Percentiles rank a stretch among this genome's conserved stretches.
Conservation (phyloP, 1,284 basidiomycete species). For the Ganoderma lucidum region DNA sequence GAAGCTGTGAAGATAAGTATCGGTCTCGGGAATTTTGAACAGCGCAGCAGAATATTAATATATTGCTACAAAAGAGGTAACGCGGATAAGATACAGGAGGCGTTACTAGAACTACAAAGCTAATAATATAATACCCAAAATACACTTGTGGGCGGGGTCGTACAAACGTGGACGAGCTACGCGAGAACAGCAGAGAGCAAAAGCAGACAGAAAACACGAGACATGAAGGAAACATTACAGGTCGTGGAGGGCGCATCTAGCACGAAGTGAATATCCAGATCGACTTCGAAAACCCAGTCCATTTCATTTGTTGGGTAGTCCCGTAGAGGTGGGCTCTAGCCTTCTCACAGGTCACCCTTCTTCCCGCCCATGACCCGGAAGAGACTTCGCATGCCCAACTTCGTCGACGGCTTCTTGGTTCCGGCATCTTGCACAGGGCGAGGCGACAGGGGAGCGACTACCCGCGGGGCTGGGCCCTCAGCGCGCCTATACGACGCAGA, state of each 20-base stretch:
- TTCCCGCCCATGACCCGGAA: slow-evolving; percentile 33
- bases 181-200: slow-evolving; percentile 1
- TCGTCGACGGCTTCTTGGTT: slow-evolving; percentile 26
- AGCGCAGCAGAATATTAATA: slow-evolving; percentile 15
- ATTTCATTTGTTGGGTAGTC: background rate
- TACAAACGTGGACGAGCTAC: background rate
- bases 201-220: background rate
- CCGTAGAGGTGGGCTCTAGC: background rate
- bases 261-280: slow-evolving; percentile 26
- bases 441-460: slow-evolving; percentile 12
- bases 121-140: background rate
- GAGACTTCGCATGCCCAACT: slow-evolving; percentile 30
- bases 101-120: background rate
- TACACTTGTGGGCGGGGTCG: background rate
- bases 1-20: too few relatives aligned
- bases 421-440: slow-evolving; percentile 1
- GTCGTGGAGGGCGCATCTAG: slow-evolving; percentile 10
- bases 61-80: slow-evolving; percentile 23
- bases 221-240: slow-evolving; percentile 3
- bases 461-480: background rate
- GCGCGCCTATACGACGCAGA: slow-evolving; percentile 14
- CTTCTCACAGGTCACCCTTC: slow-evolving; percentile 26
- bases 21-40: background rate
- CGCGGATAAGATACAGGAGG: slow-evolving; percentile 15
- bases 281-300: slow-evolving; percentile 13